phyloP scores from a whole-genome alignment of 352 stramenopile genomes.

The Phytophthora pinifolia region DNA sequence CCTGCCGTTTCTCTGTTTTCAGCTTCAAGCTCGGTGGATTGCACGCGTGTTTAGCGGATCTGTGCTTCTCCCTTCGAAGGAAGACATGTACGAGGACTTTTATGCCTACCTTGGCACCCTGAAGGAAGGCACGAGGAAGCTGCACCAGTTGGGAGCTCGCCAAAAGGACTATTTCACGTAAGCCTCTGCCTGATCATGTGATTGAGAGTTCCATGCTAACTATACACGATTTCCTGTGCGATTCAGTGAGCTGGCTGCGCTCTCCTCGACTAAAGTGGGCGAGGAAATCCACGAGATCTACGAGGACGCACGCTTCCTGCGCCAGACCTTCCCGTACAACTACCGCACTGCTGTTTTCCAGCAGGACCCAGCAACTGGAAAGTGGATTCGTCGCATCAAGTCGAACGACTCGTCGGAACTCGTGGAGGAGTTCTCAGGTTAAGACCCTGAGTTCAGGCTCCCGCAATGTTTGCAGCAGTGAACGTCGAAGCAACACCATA shows the following conservation, averaged over 20 bases:
- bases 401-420: slow-evolving; percentile 25
- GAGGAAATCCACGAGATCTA: slow-evolving; percentile 68
- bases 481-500: too few relatives aligned
- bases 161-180: slow-evolving; percentile 61
- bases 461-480: background rate
- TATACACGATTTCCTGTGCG: background rate
- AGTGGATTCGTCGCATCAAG: slow-evolving; percentile 46
- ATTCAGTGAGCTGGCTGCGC: slow-evolving; percentile 37
- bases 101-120: slow-evolving; percentile 43
- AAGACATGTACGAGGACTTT: slow-evolving; percentile 73
- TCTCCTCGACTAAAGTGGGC: slow-evolving; percentile 42
- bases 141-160: slow-evolving; percentile 63
- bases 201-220: slow-evolving; percentile 6
- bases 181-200: slow-evolving; percentile 7
- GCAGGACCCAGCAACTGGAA: slow-evolving; percentile 37
- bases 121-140: slow-evolving; percentile 48
- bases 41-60: slow-evolving; percentile 52
- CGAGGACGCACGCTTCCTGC: slow-evolving; percentile 55
- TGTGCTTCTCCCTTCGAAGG: slow-evolving; percentile 47
- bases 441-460: background rate
- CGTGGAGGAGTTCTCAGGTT: slow-evolving; percentile 31
- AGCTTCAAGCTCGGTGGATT: slow-evolving; percentile 76
- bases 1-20: slow-evolving; percentile 78
- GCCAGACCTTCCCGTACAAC: slow-evolving; percentile 55
- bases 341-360: slow-evolving; percentile 66